Base-by-base conservation (phyloP, 371 early-diverging fungal species). In the Nematocida minor region DNA sequence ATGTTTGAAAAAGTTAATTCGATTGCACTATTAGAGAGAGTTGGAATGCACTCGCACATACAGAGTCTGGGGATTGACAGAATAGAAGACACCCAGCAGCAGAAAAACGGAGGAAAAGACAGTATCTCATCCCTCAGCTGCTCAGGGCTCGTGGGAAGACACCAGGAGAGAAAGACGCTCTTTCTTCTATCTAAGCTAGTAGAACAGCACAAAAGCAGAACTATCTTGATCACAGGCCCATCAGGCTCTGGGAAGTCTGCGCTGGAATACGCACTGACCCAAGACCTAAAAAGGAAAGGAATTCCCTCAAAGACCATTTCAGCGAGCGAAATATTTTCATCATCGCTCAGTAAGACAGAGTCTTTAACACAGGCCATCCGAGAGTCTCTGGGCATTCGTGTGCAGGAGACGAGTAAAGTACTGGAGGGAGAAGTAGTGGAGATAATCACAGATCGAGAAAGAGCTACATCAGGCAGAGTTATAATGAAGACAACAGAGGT, bases 401-500 rank as follows among this genome's bases (percentile, higher is more conserved):
- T 96, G 82, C 95, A 94, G 84, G 99, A 99, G 84, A 93, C 93
- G 82, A 91, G 93, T 4, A 94, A 93, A 83, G 84, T 96, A 49
- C 94, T 96, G 70, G 96, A 97, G 85, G 99, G 97, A 64, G 97
- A 99, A 86, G 95, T 99, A 11, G 95, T 95, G 9, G 95, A 97
- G 83, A 91, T 97, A 47, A 91, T 92, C 81, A 90, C 94, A 79
- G 96, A 95, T 80, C 88, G 93, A 66, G 89, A 91, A n/a, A 89
- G 90, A 51, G 91, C 92, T 4, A 92, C 92, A 4, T 93, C 86
- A 0, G 94, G 94, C n/a, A 94, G 95, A 83, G 85, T 99, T 67
- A 93, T 93, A 49, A 83, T 97, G 41, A 97, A 97, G 86, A 99
- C 99, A 25, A 94, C 94, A 29, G 97, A 99, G 67, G 96, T 97